Evolutionary conservation across 345 rosid genomes (phyloP).

Genomic region (Firmiana major): DNA sequence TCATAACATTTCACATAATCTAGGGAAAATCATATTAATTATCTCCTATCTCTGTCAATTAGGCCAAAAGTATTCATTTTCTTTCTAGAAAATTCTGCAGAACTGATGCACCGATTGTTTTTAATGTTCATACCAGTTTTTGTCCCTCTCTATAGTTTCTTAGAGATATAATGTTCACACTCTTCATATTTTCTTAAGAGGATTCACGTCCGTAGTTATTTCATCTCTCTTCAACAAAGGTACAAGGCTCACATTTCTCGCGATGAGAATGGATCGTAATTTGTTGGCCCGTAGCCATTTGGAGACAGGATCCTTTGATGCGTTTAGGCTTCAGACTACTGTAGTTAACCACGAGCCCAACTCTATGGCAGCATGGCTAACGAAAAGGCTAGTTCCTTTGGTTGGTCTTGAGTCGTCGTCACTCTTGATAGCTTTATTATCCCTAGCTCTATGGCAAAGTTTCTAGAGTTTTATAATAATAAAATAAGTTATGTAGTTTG

Average conservation of each 20-base stretch:
- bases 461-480: too few species aligned
- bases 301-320: not conserved
- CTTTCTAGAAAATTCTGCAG: not conserved
- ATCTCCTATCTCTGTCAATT: not conserved
- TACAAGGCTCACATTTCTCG: not conserved
- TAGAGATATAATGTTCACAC: too few species aligned
- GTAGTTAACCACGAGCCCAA: not conserved
- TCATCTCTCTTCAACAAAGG: not conserved
- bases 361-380: not conserved
- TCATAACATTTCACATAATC: too few species aligned
- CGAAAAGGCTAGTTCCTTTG: not conserved
- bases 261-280: too few species aligned
- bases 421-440: not conserved
- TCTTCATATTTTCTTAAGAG: too few species aligned
- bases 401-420: not conserved
- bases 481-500: too few species aligned
- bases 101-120: not conserved
- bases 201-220: too few species aligned
- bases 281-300: not conserved
- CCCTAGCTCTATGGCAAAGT: not conserved
- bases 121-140: not conserved
- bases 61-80: not conserved
- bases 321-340: not conserved
- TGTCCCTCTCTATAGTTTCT: not conserved
- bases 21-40: not conserved